These are phyloP conservation scores for Verbena officinalis DNA, from an alignment of 257 asterid genomes.

Conservation along the genomic window DNA sequence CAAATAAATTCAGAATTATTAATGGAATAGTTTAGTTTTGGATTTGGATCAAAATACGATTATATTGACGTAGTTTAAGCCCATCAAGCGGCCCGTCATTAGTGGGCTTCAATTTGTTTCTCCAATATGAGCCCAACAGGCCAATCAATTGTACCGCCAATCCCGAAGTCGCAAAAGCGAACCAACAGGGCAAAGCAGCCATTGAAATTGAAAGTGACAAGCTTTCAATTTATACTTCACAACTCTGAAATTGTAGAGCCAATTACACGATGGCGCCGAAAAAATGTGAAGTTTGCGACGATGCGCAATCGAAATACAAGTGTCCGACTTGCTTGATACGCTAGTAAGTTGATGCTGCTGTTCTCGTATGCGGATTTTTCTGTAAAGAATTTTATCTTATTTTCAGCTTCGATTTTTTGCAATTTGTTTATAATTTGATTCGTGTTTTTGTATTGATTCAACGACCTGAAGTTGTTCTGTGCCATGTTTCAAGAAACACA, in stretches of 20 bases:
- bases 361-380: not conserved
- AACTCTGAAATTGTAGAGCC: not conserved
- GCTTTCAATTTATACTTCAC: constrained; percentile 12
- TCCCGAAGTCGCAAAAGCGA: not conserved
- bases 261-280: constrained; percentile 47
- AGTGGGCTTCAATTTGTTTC: too few species aligned
- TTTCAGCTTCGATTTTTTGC: not conserved
- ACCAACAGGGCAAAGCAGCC: not conserved
- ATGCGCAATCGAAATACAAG: constrained; percentile 75
- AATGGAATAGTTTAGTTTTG: too few species aligned
- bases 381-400: not conserved
- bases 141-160: too few species aligned
- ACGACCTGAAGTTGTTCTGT: constrained; percentile 62
- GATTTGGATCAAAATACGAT: too few species aligned
- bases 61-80: too few species aligned
- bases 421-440: constrained; percentile 4
- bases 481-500: constrained; percentile 82
- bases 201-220: not conserved
- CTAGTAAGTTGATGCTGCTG: constrained; percentile 47
- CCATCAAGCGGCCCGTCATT: too few species aligned
- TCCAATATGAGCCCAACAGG: too few species aligned
- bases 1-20: too few species aligned
- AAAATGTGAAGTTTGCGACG: constrained; percentile 71
- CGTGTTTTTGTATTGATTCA: constrained; percentile 20
- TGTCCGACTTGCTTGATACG: constrained; percentile 77